Evolutionary conservation across 148 eudicot genomes (phyloP).

Genomic region (Persicaria maculosa): DNA sequence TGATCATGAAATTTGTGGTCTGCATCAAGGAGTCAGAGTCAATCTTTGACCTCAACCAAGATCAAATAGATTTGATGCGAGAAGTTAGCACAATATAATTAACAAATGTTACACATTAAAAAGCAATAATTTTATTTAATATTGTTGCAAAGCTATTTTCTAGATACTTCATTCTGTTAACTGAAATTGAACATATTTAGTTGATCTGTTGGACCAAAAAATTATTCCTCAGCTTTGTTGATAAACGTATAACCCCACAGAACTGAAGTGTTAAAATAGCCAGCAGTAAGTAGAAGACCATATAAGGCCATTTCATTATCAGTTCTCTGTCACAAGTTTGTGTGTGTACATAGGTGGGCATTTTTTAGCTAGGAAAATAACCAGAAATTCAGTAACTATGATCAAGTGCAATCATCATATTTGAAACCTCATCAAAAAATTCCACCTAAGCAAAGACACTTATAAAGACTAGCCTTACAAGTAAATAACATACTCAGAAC

Average conservation of each 20-base stretch:
- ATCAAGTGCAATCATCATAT: background rate
- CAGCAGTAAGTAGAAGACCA: background rate
- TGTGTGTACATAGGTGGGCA: background rate
- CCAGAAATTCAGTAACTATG: background rate
- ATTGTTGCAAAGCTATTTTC: background rate
- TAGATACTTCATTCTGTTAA: background rate
- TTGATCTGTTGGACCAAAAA: background rate
- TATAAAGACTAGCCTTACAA: background rate
- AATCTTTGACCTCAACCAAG: background rate
- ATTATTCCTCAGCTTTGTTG: background rate
- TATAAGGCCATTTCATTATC: background rate
- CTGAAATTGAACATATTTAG: background rate
- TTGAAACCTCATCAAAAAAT: background rate
- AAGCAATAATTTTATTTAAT: background rate
- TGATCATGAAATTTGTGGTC: conserved; percentile 27
- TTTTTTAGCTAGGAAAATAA: background rate
- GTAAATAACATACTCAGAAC: background rate
- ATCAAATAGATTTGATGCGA: background rate
- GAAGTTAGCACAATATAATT: background rate
- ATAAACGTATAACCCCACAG: background rate
- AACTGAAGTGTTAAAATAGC: background rate
- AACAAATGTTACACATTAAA: background rate
- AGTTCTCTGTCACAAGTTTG: background rate
- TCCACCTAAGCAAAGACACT: background rate
- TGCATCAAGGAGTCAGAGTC: conserved; percentile 25